These are phyloP conservation scores for Rhizopogon roseolus DNA, from an alignment of 768 basidiomycete species.

Conservation along the genomic window DNA sequence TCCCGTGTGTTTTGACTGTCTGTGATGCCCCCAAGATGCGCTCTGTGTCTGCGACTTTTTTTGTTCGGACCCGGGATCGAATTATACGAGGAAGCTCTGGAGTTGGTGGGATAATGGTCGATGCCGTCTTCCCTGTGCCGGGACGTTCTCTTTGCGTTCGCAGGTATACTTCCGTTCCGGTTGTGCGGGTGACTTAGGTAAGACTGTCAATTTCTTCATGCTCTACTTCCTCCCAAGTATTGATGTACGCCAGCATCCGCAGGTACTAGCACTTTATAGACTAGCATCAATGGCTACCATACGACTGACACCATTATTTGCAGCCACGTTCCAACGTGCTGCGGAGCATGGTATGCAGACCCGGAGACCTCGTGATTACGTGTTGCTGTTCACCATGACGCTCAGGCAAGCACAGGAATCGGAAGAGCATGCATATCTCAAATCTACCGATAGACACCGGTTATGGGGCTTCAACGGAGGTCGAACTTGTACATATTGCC, in stretches of 20 bases:
- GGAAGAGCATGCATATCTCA: slow-evolving; percentile 67
- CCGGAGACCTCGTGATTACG: slow-evolving; percentile 37
- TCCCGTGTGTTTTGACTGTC: too few relatives aligned
- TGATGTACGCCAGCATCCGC: slow-evolving; percentile 48
- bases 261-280: slow-evolving; percentile 31
- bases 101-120: too few relatives aligned
- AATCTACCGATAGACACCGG: slow-evolving; percentile 82
- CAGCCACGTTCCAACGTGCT: slow-evolving; percentile 71
- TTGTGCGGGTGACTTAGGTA: too few relatives aligned
- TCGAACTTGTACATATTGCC: slow-evolving; percentile 47
- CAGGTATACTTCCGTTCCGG: too few relatives aligned
- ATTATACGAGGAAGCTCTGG: too few relatives aligned
- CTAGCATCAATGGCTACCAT: not conserved
- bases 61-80: too few relatives aligned
- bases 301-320: not conserved
- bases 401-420: slow-evolving; percentile 7
- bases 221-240: too few relatives aligned
- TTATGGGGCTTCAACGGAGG: slow-evolving; percentile 80
- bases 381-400: slow-evolving; percentile 6
- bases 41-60: too few relatives aligned
- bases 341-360: slow-evolving; percentile 88
- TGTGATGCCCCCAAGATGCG: too few relatives aligned
- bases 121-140: too few relatives aligned
- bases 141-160: too few relatives aligned
- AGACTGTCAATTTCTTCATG: too few relatives aligned